Evolutionary conservation across 352 stramenopile species (phyloP), one percentile per base, ranked within the genome.

Genomic region (Pythium dissotocum): DNA sequence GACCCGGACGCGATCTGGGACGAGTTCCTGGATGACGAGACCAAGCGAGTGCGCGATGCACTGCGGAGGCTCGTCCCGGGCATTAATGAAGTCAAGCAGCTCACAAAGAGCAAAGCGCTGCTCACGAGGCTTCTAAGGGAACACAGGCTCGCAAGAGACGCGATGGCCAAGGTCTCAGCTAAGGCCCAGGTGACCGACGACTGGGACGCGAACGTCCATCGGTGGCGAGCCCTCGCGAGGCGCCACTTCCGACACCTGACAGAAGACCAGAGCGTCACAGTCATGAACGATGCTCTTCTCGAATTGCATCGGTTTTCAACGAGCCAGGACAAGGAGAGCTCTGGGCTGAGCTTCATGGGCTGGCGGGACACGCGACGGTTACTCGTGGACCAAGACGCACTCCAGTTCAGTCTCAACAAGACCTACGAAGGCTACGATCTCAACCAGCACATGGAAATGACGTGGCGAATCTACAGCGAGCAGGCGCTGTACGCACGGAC

Each of bases 391-490:
- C 4, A 28, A 18, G 28, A 28, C 24, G 49, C 49, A 8, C 26
- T 56, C 6, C 49, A 56, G 12, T 56, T 56, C 49, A 56, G 21
- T 24, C 49, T 56, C 49, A 13, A 56, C 49, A 56, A 56, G 49
- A 56, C 49, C 2, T 56, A 21, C 21, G 0, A 14, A 4, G 49
- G 24, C 24, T 36, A n/a, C 24, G 49, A 56, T 32, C 49, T 56
- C 9, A 33, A 56, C 24, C 21, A 32, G 24, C 49, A 56, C 49
- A 18, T 56, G 9, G 49, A 28, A 8, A 35, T 32, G 24, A 56
- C 32, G 13, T 28, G 24, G 49, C 24, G 24, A 24, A 32, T 56
- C 49, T 56, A 36, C 26, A 56, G 32, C 2, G 49, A 56, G 8
- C 10, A 28, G 49, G n/a, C 28, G 49, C 26, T 56, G 49, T 56